Evolutionary conservation across 164 flowering plant genomes (phyloP).

Genomic region (Paratinospora sagittata): DNA sequence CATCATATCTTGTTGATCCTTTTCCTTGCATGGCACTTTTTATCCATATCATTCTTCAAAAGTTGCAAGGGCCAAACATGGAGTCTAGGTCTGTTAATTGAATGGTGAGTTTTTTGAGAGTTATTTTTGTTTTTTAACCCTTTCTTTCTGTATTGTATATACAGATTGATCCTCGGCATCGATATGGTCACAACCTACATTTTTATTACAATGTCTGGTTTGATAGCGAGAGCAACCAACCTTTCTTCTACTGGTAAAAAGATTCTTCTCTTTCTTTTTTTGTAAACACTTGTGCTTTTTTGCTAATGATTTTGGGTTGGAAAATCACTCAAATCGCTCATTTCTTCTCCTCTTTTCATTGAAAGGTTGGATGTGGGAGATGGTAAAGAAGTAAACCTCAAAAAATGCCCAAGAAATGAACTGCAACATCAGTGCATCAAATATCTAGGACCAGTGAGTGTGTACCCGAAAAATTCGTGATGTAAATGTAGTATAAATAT

Average conservation of each 20-base stretch:
- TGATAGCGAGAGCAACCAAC: slow-evolving; percentile 46
- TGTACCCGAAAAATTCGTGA: neutral
- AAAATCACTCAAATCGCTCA: neutral
- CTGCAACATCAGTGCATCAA: slow-evolving; percentile 65
- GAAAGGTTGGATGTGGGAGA: slow-evolving; percentile 77
- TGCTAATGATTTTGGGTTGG: neutral
- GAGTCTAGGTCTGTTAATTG: no score
- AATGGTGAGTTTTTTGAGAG: neutral
- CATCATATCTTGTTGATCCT: no score
- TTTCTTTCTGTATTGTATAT: neutral
- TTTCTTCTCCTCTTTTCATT: neutral
- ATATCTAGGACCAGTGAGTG: slow-evolving; percentile 74
- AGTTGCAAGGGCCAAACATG: no score
- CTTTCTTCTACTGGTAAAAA: slow-evolving; percentile 72
- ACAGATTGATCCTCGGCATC: slow-evolving; percentile 74
- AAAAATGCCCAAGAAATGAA: slow-evolving; percentile 37
- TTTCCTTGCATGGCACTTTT: no score
- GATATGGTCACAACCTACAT: slow-evolving; percentile 66
- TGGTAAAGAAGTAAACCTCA: slow-evolving; percentile 57
- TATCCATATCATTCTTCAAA: no score
- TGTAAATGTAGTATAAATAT: neutral
- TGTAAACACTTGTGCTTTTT: neutral
- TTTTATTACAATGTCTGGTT: slow-evolving; percentile 61
- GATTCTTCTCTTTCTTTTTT: neutral
- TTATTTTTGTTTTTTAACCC: neutral